Percentiles rank a stretch among this genome's conserved stretches.
phyloP scores from a whole-genome alignment of 2,329 filamentous ascomycete genomes.

The Metarhizium rileyi region DNA sequence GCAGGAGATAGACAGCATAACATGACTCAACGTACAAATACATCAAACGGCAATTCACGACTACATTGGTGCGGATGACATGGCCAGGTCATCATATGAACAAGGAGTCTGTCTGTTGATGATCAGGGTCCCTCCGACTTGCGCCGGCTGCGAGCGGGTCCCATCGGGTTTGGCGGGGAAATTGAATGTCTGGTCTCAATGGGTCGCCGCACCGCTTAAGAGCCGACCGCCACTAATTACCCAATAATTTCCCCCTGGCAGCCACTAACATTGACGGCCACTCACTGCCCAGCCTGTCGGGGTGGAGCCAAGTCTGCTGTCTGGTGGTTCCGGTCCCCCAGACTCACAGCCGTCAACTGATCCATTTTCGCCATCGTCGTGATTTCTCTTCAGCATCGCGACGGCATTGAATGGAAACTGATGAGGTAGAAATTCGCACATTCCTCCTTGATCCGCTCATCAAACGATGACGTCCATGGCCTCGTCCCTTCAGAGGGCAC shows the following conservation, averaged over 20 bases:
- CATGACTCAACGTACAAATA: not conserved
- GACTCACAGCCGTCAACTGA: too few relatives aligned
- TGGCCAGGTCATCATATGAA: not conserved
- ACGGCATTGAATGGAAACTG: not conserved
- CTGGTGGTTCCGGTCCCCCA: too few relatives aligned
- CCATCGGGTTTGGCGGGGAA: too few relatives aligned
- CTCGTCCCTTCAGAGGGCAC: constrained; percentile 31
- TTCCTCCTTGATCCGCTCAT: not conserved
- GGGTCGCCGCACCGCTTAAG: too few relatives aligned
- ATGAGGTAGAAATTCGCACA: not conserved
- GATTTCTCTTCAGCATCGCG: not conserved
- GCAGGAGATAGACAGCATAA: not conserved
- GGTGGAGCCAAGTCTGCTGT: too few relatives aligned
- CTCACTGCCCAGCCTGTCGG: too few relatives aligned
- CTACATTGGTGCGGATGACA: not conserved
- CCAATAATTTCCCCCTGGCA: too few relatives aligned
- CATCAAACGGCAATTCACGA: not conserved
- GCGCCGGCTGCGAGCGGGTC: too few relatives aligned
- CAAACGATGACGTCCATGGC: constrained; percentile 24
- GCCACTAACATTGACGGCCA: too few relatives aligned
- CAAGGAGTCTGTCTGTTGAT: not conserved
- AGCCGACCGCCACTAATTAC: too few relatives aligned
- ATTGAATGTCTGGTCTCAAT: too few relatives aligned
- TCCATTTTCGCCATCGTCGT: not conserved
- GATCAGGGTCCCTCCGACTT: too few relatives aligned